These are phyloP conservation scores for Solanum virginianum DNA, from an alignment of 257 asterid species.

Conservation along the genomic window DNA sequence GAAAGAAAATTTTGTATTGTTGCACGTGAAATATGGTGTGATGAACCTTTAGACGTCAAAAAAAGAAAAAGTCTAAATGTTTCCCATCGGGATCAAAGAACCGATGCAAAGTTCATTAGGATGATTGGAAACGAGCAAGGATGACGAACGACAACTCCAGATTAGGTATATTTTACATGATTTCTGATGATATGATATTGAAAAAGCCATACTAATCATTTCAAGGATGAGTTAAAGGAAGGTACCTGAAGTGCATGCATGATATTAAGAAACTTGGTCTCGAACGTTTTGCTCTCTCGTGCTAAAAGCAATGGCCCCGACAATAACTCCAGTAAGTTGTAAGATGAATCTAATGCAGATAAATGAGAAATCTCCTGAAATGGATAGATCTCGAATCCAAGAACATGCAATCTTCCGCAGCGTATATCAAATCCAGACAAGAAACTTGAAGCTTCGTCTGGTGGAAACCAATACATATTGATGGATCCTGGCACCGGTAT, in stretches of 20 bases:
- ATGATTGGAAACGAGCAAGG: neutral
- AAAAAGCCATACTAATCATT: neutral
- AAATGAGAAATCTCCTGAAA: slow-evolving; percentile 1
- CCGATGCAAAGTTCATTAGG: neutral
- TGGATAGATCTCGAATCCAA: slow-evolving; percentile 49
- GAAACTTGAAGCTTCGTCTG: slow-evolving; percentile 55
- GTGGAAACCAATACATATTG: slow-evolving; percentile 93
- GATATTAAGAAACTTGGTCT: slow-evolving; percentile 43
- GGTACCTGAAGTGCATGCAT: slow-evolving; percentile 86
- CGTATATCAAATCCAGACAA: slow-evolving; percentile 73
- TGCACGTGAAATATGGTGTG: neutral
- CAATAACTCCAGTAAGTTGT: slow-evolving; percentile 26
- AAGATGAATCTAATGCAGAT: slow-evolving; percentile 21
- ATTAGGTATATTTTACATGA: neutral
- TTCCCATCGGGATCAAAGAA: neutral
- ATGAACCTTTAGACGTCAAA: no score
- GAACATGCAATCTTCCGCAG: slow-evolving; percentile 51
- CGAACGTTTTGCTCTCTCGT: slow-evolving; percentile 32
- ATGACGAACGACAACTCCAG: neutral
- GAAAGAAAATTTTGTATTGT: neutral
- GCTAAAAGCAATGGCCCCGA: slow-evolving; percentile 40
- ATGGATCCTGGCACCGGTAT: slow-evolving; percentile 50
- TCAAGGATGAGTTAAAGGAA: neutral
- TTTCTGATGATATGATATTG: neutral
- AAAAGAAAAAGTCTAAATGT: no score